phyloP scores from a whole-genome alignment of 768 basidiomycete species.

The Agaricus subrufescens region DNA sequence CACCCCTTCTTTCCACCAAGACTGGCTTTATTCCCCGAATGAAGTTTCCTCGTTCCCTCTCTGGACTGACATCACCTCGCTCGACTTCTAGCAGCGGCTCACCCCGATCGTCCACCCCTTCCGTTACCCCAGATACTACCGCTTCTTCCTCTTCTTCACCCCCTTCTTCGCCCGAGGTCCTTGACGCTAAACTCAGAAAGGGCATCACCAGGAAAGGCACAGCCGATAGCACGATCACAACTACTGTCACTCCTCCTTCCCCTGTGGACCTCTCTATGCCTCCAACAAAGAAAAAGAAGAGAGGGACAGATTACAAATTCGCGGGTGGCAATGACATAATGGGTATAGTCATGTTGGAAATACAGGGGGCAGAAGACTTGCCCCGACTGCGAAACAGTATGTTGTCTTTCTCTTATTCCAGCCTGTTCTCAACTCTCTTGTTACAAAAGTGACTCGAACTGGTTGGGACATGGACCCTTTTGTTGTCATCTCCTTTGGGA shows the following conservation, averaged over 20 bases:
- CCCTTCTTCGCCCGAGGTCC: not conserved
- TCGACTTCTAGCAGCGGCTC: not conserved
- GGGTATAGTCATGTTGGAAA: conserved; percentile 94
- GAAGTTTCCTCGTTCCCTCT: conserved; percentile 17
- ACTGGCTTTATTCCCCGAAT: conserved; percentile 18
- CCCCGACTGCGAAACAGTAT: conserved; percentile 83
- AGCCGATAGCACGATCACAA: not conserved
- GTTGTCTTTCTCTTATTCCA: conserved; percentile 23
- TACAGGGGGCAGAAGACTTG: conserved; percentile 76
- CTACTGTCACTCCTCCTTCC: not conserved
- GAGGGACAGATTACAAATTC: conserved; percentile 43
- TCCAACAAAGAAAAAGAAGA: conserved; percentile 17
- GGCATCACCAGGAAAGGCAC: conserved; percentile 3
- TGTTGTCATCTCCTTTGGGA: conserved; percentile 92
- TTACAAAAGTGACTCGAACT: conserved; percentile 64
- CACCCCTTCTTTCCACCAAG: conserved; percentile 17
- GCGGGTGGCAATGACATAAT: conserved; percentile 75
- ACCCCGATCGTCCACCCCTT: not conserved
- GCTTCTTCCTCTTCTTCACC: not conserved
- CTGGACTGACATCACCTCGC: conserved; percentile 10
- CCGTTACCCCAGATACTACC: not conserved
- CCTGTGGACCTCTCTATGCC: not conserved
- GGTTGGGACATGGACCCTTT: conserved; percentile 99
- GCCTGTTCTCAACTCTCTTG: not conserved
- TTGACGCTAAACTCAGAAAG: conserved; percentile 4